Evolutionary conservation across 352 stramenopile genomes (phyloP).

Genomic region (Phytophthora citrophthora): DNA sequence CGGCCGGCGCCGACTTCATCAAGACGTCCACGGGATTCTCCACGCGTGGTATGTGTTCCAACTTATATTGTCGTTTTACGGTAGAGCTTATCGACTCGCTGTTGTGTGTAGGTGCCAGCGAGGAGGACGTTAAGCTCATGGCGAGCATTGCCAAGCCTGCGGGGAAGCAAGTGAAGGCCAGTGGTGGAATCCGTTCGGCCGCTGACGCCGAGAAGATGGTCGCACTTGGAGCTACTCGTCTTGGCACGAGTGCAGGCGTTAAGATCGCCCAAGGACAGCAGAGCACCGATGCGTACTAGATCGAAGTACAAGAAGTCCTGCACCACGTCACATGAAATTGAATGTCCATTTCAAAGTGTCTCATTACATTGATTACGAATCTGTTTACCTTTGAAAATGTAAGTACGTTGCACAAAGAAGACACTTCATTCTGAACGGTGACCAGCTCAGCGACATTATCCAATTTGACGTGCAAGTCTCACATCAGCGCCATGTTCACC

Average conservation of each 20-base stretch:
- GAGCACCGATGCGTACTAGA: constrained; percentile 30
- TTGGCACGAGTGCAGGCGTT: constrained; percentile 73
- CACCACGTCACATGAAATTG: neutral
- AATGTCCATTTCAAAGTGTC: constrained; percentile 13
- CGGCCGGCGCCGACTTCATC: constrained; percentile 84
- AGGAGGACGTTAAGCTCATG: constrained; percentile 84
- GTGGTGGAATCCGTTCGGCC: constrained; percentile 74
- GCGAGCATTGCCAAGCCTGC: constrained; percentile 56
- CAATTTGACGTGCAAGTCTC: constrained; percentile 3
- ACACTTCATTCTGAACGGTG: too few relatives aligned
- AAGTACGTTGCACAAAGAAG: too few relatives aligned
- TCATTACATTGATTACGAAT: constrained; percentile 17
- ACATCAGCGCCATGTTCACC: constrained; percentile 91
- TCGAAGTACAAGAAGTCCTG: neutral
- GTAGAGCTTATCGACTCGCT: neutral
- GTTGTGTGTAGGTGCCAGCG: constrained; percentile 58
- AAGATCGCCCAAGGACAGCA: constrained; percentile 62
- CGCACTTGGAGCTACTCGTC: constrained; percentile 67
- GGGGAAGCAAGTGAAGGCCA: constrained; percentile 84
- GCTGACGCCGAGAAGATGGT: constrained; percentile 79
- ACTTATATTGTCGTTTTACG: neutral
- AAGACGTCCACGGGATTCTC: constrained; percentile 90
- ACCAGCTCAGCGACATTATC: constrained; percentile 10
- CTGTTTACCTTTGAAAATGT: too few relatives aligned
- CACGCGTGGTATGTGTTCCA: constrained; percentile 52